Evolutionary conservation across 2,329 filamentous ascomycete genomes (phyloP).

Genomic region (Verticillium longisporum): DNA sequence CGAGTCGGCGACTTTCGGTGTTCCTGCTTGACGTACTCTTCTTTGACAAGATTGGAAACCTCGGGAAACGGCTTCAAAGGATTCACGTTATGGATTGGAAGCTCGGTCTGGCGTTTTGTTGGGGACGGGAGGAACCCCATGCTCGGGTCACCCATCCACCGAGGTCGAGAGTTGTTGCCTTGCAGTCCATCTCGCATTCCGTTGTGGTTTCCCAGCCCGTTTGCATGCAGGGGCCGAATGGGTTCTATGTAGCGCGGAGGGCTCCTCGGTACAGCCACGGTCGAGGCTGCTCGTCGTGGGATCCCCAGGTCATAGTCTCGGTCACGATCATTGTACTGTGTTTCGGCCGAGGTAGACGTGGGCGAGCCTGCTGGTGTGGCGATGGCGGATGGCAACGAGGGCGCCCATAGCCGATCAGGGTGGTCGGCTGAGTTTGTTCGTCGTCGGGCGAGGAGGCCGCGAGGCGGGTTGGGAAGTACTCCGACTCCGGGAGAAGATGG

Average conservation of each 20-base stretch:
- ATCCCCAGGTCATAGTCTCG: background rate
- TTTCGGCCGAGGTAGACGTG: slow-evolving; percentile 17
- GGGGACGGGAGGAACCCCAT: background rate
- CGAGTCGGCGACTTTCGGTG: background rate
- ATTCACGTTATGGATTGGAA: slow-evolving; percentile 31
- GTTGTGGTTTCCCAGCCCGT: background rate
- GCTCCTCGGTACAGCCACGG: background rate
- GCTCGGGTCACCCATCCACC: background rate
- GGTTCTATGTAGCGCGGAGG: background rate
- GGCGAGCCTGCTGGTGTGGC: slow-evolving; percentile 8
- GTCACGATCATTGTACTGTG: background rate
- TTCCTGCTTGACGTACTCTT: background rate
- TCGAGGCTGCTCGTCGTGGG: background rate
- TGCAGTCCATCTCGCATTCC: background rate
- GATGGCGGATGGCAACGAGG: background rate
- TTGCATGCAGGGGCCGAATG: background rate
- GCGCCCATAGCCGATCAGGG: slow-evolving; percentile 8
- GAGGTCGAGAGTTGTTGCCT: background rate
- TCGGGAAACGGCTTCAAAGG: slow-evolving; percentile 17
- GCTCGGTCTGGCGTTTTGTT: slow-evolving; percentile 17
- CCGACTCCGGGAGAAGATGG: slow-evolving; percentile 14
- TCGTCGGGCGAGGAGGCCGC: slow-evolving; percentile 8
- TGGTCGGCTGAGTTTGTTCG: slow-evolving; percentile 18
- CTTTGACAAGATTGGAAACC: background rate
- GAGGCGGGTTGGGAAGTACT: slow-evolving; percentile 13